These are phyloP conservation scores for Diospyros lotus DNA, from an alignment of 148 eudicot species.

Conservation along the genomic window DNA sequence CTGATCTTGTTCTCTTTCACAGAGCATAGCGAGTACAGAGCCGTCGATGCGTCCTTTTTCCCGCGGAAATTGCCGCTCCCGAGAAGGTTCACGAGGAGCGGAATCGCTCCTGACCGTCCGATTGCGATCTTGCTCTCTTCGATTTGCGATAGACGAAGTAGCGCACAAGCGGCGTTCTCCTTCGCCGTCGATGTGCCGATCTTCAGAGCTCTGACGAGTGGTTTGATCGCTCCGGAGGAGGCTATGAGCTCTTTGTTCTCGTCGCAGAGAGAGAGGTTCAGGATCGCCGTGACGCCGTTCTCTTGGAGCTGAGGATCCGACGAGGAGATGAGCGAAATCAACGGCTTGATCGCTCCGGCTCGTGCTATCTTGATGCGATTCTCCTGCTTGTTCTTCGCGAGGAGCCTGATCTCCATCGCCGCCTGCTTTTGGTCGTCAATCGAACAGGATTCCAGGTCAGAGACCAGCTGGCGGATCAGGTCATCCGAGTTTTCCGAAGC, in stretches of 20 bases:
- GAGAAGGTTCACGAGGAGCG: slow-evolving; percentile 54
- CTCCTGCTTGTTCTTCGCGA: slow-evolving; percentile 80
- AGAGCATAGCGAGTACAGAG: slow-evolving; percentile 67
- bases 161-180: slow-evolving; percentile 87
- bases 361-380: slow-evolving; percentile 67
- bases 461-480: slow-evolving; percentile 46
- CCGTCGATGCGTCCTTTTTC: slow-evolving; percentile 82
- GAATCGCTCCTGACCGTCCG: slow-evolving; percentile 82
- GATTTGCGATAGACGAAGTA: slow-evolving; percentile 61
- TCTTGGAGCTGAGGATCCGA: slow-evolving; percentile 61
- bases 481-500: slow-evolving; percentile 68
- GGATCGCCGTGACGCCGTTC: slow-evolving; percentile 78
- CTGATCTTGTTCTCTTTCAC: slow-evolving; percentile 63
- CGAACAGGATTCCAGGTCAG: slow-evolving; percentile 45
- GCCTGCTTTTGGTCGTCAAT: slow-evolving; percentile 64
- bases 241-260: slow-evolving; percentile 66
- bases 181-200: slow-evolving; percentile 59
- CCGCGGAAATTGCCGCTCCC: slow-evolving; percentile 63
- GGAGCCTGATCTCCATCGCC: slow-evolving; percentile 63
- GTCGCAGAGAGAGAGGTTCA: slow-evolving; percentile 77
- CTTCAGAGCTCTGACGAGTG: slow-evolving; percentile 48
- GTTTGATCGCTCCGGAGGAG: slow-evolving; percentile 57
- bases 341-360: slow-evolving; percentile 75
- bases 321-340: slow-evolving; percentile 48
- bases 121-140: slow-evolving; percentile 57